These are phyloP conservation scores for Theobroma cacao DNA, from an alignment of 345 rosid genomes.

Conservation along the genomic window DNA sequence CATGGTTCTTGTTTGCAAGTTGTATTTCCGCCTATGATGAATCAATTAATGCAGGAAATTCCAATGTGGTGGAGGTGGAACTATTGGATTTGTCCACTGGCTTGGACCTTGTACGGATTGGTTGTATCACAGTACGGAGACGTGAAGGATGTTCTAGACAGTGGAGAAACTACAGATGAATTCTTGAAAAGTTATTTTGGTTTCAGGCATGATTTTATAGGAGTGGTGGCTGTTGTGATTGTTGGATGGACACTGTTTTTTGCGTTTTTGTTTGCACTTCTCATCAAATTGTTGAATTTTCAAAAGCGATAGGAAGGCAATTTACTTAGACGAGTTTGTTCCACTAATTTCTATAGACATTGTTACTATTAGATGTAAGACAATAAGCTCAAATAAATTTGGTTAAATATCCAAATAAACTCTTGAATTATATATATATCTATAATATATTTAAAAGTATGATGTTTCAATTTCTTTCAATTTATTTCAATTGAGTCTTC, in stretches of 20 bases:
- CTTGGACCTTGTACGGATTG: slow-evolving; percentile 54
- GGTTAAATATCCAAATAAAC: too few relatives aligned
- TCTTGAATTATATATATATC: too few relatives aligned
- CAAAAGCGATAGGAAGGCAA: slow-evolving; percentile 18
- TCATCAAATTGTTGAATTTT: slow-evolving; percentile 17
- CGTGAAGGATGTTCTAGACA: not conserved
- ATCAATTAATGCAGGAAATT: slow-evolving; percentile 32
- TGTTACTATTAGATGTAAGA: too few relatives aligned
- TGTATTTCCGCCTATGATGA: not conserved
- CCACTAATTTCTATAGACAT: too few relatives aligned
- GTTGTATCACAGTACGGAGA: slow-evolving; percentile 44
- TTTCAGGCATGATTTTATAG: slow-evolving; percentile 18
- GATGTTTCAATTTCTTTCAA: too few relatives aligned
- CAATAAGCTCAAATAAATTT: too few relatives aligned
- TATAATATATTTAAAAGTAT: too few relatives aligned
- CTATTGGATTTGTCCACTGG: slow-evolving; percentile 45
- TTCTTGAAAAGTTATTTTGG: slow-evolving; percentile 17
- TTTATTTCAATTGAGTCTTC: too few relatives aligned
- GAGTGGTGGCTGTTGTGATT: slow-evolving; percentile 10
- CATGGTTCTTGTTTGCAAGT: not conserved
- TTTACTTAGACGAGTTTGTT: too few relatives aligned
- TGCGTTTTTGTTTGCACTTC: slow-evolving; percentile 14
- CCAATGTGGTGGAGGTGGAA: slow-evolving; percentile 57
- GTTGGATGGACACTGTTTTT: slow-evolving; percentile 17
- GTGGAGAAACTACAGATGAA: slow-evolving; percentile 11